Base-by-base conservation (phyloP, 148 eudicot species). In the Amaranthus hypochondriacus region DNA sequence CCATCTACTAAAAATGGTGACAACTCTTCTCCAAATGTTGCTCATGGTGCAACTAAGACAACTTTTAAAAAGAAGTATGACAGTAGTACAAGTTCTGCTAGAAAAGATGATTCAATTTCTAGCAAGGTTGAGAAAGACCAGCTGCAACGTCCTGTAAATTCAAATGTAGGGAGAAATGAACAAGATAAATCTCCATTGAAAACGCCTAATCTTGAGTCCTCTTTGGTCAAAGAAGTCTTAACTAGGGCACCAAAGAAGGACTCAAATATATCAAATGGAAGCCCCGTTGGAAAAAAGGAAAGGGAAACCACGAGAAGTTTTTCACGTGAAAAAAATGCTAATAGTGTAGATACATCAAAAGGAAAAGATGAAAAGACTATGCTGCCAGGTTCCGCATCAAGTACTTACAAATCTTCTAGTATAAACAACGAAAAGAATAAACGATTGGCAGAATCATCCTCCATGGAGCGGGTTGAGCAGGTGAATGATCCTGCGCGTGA, bases 401-500 rank as follows among this genome's bases (percentile, higher is more conserved):
- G 68, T 62, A 75, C 82, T 21, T 62, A 73, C 65, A 72, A 67
- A 54, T 65, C 83, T 70, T 73, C 79, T 48, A 74, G 59, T 62
- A 28, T 43, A 70, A 72, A 77, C 66, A 78, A 76, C 43, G 84
- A 85, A 80, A 72, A 72, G 64, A 68, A 48, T 55, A 75, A 79
- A 72, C 73, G 78, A 55, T 28, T 74, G 21, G 84, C 76, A 81
- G 73, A 81, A 47, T 28, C 39, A 28, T 28, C 39, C 39, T 28
- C 39, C 39, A 28, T 28, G 39, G 39, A 28, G 39, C 39, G 39
- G 39, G 14, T 76, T 71, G 75, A 46, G 62, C 73, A 78, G 43
- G 74, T 76, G 68, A 70, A 68, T 75, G 78, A 78, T 11, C 83
- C 88, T 76, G 49, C 48, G 59, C 49, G 71, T 72, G 94, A 85